phyloP scores from a whole-genome alignment of 768 basidiomycete species.

The Phlegmacium glaucopus region DNA sequence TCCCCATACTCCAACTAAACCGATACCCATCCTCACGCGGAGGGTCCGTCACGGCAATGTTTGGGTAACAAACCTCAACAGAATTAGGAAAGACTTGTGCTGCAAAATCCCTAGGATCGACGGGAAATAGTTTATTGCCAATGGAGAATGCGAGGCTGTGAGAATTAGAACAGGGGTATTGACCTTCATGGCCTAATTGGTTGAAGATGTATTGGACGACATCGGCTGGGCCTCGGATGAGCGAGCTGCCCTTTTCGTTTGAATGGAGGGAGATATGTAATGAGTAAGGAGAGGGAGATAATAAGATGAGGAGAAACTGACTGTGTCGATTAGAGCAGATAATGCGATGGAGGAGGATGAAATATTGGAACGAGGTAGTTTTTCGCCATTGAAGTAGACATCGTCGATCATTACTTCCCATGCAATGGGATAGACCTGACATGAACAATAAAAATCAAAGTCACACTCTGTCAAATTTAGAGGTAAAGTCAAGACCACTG shows the following conservation, averaged over 20 bases:
- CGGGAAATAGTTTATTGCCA: constrained; percentile 63
- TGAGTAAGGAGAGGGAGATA: neutral
- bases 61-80: constrained; percentile 46
- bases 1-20: constrained; percentile 77
- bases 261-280: neutral
- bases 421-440: constrained; percentile 55
- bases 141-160: constrained; percentile 69
- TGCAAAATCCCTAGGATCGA: constrained; percentile 74
- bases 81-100: constrained; percentile 35
- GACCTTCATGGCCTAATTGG: constrained; percentile 31
- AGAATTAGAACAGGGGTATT: constrained; percentile 54
- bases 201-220: constrained; percentile 47
- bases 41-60: constrained; percentile 60
- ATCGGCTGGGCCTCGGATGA: constrained; percentile 72
- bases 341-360: constrained; percentile 46
- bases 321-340: constrained; percentile 72
- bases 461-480: neutral
- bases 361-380: constrained; percentile 53
- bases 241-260: constrained; percentile 60
- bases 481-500: constrained; percentile 11
- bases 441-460: neutral
- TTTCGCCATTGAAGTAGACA: constrained; percentile 65
- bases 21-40: constrained; percentile 55
- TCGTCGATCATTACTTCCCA: constrained; percentile 76
- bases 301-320: constrained; percentile 24